These are phyloP conservation scores for Encephalitozoon hellem DNA, from an alignment of 371 early-diverging fungal species.

Conservation along the genomic window DNA sequence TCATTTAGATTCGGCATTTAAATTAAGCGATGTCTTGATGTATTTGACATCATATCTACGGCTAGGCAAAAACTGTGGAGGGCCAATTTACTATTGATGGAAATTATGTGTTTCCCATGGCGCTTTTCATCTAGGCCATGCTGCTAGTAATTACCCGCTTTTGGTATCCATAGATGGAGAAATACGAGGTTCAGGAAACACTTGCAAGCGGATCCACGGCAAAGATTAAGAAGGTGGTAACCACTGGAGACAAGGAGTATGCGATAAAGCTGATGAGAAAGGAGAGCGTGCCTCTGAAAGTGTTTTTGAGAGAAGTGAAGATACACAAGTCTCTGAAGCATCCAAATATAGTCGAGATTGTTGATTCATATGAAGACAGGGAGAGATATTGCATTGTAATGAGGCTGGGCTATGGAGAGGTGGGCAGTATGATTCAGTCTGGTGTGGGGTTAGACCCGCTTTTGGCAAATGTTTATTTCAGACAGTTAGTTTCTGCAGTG, in stretches of 20 bases:
- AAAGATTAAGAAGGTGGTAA: constrained; percentile 44
- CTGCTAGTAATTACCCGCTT: not conserved
- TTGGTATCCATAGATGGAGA: not conserved
- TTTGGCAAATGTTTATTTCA: constrained; percentile 67
- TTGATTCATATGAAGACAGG: constrained; percentile 63
- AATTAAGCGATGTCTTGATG: not conserved
- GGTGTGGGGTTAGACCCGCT: constrained; percentile 66
- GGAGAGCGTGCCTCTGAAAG: not conserved
- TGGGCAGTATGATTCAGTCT: constrained; percentile 62
- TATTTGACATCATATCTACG: not conserved
- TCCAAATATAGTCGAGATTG: constrained; percentile 67
- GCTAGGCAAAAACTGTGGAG: not conserved
- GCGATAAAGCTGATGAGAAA: constrained; percentile 57
- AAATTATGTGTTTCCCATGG: not conserved
- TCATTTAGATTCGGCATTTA: not conserved
- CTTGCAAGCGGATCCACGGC: constrained; percentile 46
- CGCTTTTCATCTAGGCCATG: not conserved
- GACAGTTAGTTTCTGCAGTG: constrained; percentile 64
- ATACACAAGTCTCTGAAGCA: constrained; percentile 74
- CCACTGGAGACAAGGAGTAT: constrained; percentile 31
- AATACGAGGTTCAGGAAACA: constrained; percentile 35
- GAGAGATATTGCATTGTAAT: constrained; percentile 69
- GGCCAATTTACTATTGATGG: not conserved
- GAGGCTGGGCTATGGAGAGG: constrained; percentile 65
- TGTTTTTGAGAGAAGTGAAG: constrained; percentile 66